Base-by-base conservation (phyloP, 2,329 filamentous ascomycete genomes). In the Alternaria triticimaculans region DNA sequence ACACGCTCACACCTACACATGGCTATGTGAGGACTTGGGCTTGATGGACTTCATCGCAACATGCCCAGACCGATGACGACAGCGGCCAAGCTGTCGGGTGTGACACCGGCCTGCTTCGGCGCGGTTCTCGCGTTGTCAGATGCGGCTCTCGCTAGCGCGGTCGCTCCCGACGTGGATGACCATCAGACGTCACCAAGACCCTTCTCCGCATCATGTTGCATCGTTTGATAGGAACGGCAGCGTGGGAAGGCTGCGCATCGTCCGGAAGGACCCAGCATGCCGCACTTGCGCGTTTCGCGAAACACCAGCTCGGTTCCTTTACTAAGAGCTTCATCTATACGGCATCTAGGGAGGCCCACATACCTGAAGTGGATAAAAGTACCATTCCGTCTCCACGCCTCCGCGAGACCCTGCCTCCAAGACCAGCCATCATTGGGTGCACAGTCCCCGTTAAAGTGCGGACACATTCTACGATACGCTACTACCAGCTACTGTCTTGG, bases 61-160 rank as follows among this genome's bases (percentile, higher is more conserved):
- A 20, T 26, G 45, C 53, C 45, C 37, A 56, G 26, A 48, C 46
- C 30, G 15, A 61, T 62, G 62, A 61, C 58, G 50, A 55, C 44
- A 50, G 30, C 21, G 26, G 53, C 58, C 48, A 58, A 54, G 41
- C 54, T 49, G 20, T 45, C 25, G 30, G 21, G 57, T 41, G 28
- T 33, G 25, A 63, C 20, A 44, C 51, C 61, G 56, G 61, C 30
- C 41, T 64, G 30, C 41, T 53, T 55, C 57, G 51, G 58, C 67
- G 60, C 43, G 49, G 55, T 59, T 62, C 51, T 60, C 60, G 62
- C 43, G 66, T 50, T 54, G 59, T 60, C 48, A 62, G 33, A 56
- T 72, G 68, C 65, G 66, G 68, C 67, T 71, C 65, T 63, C 45
- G 41, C 44, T 72, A 70, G 70, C 62, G 65, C 66, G 61, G 60